Percentiles rank a stretch among this genome's conserved stretches.
phyloP scores from a whole-genome alignment of 108 stramenopile genomes.

The Nitzschia inconspicua region DNA sequence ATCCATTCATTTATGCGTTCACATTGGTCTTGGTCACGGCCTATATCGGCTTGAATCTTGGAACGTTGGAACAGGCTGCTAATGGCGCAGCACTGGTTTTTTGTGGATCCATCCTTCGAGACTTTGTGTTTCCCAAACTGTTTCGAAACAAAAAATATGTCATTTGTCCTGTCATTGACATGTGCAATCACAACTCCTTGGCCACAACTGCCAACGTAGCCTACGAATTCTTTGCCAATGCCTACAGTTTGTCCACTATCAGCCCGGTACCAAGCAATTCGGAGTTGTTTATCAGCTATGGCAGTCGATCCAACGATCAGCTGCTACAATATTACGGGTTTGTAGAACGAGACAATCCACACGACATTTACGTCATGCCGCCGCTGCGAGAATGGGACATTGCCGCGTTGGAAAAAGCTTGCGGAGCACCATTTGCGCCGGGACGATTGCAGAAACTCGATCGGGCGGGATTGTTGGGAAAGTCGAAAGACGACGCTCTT shows the following conservation, averaged over 20 bases:
- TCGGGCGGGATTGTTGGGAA: slow-evolving; percentile 76
- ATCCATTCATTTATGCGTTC: slow-evolving; percentile 73
- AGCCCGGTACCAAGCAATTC: slow-evolving; percentile 16
- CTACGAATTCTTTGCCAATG: slow-evolving; percentile 85
- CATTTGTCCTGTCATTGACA: slow-evolving; percentile 86
- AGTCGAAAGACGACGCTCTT: background rate
- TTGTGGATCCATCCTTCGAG: slow-evolving; percentile 70
- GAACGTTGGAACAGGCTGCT: slow-evolving; percentile 81
- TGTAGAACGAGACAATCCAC: slow-evolving; percentile 79
- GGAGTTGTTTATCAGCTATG: slow-evolving; percentile 84
- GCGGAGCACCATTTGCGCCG: slow-evolving; percentile 48
- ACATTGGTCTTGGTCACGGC: slow-evolving; percentile 57
- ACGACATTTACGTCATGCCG: slow-evolving; percentile 87
- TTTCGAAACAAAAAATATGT: slow-evolving; percentile 74
- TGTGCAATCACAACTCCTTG: slow-evolving; percentile 79
- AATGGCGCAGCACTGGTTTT: slow-evolving; percentile 86
- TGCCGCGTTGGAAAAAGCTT: slow-evolving; percentile 62
- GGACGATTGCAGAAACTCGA: slow-evolving; percentile 75
- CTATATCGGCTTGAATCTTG: slow-evolving; percentile 68
- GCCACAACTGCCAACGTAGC: slow-evolving; percentile 67
- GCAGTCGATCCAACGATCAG: slow-evolving; percentile 87
- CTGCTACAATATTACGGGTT: slow-evolving; percentile 93
- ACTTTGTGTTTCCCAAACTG: slow-evolving; percentile 81
- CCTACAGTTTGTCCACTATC: slow-evolving; percentile 62
- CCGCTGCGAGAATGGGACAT: slow-evolving; percentile 86